phyloP scores from a whole-genome alignment of 2,329 filamentous ascomycete genomes.

The Penicillium fuscoglaucum region DNA sequence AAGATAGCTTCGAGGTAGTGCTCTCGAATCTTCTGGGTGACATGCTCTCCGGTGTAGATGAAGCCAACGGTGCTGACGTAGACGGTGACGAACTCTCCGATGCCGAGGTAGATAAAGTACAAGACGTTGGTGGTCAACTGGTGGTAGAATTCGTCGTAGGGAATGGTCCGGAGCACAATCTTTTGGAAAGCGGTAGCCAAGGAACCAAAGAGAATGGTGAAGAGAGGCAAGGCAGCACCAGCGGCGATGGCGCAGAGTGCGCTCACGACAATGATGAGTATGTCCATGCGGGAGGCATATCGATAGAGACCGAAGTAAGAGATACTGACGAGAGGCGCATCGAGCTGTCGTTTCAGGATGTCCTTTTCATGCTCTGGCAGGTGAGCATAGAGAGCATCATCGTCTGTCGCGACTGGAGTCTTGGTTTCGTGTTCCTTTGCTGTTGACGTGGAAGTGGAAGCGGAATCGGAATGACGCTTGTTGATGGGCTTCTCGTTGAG shows the following conservation, averaged over 20 bases:
- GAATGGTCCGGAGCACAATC: slow-evolving; percentile 55
- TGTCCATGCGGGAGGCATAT: slow-evolving; percentile 67
- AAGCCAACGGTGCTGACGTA: slow-evolving; percentile 85
- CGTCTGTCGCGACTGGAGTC: slow-evolving; percentile 38
- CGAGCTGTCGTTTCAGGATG: slow-evolving; percentile 68
- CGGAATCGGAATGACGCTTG: slow-evolving; percentile 19
- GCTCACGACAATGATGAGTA: slow-evolving; percentile 63
- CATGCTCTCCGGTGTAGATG: slow-evolving; percentile 81
- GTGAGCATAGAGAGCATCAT: slow-evolving; percentile 59
- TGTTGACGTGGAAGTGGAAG: slow-evolving; percentile 29
- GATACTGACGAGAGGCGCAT: slow-evolving; percentile 63
- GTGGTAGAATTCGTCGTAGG: slow-evolving; percentile 58
- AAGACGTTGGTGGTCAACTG: slow-evolving; percentile 66
- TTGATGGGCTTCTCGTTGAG: slow-evolving; percentile 15
- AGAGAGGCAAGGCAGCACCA: slow-evolving; percentile 73
- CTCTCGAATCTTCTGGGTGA: slow-evolving; percentile 75
- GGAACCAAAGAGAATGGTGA: slow-evolving; percentile 76
- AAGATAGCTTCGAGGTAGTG: slow-evolving; percentile 82
- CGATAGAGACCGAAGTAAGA: slow-evolving; percentile 67
- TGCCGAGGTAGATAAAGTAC: slow-evolving; percentile 82
- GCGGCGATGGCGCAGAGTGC: slow-evolving; percentile 66
- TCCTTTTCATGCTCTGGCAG: slow-evolving; percentile 65
- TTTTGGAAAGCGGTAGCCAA: slow-evolving; percentile 70
- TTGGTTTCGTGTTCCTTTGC: slow-evolving; percentile 34
- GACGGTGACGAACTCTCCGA: slow-evolving; percentile 74